Evolutionary conservation across 495 filamentous ascomycete species (phyloP).

Genomic region (Aspergillus taichungensis): DNA sequence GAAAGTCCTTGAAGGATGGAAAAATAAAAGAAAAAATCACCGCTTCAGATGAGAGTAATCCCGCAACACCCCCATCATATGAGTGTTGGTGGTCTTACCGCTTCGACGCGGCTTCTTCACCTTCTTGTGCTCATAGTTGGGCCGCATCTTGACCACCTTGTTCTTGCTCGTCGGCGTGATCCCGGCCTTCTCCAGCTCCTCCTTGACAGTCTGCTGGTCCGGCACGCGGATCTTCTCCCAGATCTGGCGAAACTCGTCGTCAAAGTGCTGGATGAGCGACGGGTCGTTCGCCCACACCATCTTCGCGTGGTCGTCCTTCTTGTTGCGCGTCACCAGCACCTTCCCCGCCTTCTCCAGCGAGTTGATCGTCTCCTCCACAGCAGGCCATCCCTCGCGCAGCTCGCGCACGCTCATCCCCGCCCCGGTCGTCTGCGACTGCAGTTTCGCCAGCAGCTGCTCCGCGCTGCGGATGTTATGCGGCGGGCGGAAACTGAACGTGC

Average conservation of each 20-base stretch:
- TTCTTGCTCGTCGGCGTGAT: conserved; percentile 73
- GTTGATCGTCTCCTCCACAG: conserved; percentile 66
- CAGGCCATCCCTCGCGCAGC: conserved; percentile 89
- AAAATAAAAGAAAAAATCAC: conserved; percentile 8
- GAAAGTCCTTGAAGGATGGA: no score
- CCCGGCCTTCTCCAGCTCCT: conserved; percentile 60
- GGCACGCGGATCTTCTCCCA: conserved; percentile 81
- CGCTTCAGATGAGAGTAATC: conserved; percentile 66
- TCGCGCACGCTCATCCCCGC: conserved; percentile 75
- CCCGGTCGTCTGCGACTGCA: conserved; percentile 75
- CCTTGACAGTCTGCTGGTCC: conserved; percentile 61
- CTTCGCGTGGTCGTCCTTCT: conserved; percentile 80
- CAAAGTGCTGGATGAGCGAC: conserved; percentile 62
- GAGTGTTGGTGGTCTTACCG: conserved; percentile 83
- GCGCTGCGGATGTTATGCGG: conserved; percentile 67
- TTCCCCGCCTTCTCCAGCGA: conserved; percentile 69
- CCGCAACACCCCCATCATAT: conserved; percentile 82
- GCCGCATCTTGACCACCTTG: conserved; percentile 48
- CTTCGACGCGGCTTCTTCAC: conserved; percentile 58
- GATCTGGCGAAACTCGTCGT: conserved; percentile 69
- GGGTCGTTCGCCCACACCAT: conserved; percentile 88
- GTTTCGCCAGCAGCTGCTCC: conserved; percentile 64
- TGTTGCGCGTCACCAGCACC: conserved; percentile 76
- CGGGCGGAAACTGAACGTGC: conserved; percentile 70
- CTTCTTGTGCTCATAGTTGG: conserved; percentile 51